Percentiles rank a stretch among this genome's conserved stretches.
These are phyloP conservation scores for Plenodomus lindquistii DNA, from an alignment of 2,329 filamentous ascomycete species.

Conservation along the genomic window DNA sequence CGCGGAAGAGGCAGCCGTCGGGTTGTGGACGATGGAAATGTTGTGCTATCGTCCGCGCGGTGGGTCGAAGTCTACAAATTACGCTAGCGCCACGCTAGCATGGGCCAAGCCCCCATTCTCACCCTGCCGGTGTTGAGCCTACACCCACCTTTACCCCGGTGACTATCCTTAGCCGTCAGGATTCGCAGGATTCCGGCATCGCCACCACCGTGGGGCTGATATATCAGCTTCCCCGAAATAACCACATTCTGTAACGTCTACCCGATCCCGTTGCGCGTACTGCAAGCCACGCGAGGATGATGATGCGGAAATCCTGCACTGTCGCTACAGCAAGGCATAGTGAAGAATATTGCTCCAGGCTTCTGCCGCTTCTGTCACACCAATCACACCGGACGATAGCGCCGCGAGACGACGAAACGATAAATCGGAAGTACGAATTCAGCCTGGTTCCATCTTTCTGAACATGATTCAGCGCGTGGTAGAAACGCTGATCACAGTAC, in stretches of 20 bases:
- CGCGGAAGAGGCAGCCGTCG: slow-evolving; percentile 9
- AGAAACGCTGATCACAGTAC: slow-evolving; percentile 1
- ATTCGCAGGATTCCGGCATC: too few species aligned
- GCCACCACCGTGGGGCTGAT: not conserved
- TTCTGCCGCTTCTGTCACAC: slow-evolving; percentile 8
- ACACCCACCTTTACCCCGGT: slow-evolving; percentile 6
- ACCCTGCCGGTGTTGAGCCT: slow-evolving; percentile 8
- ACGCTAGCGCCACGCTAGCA: slow-evolving; percentile 8
- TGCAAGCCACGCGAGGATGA: not conserved
- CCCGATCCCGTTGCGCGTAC: not conserved
- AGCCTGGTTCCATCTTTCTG: not conserved
- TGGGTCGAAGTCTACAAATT: slow-evolving; percentile 3
- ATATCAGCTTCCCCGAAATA: slow-evolving; percentile 6
- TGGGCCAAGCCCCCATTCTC: not conserved
- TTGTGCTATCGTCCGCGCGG: not conserved
- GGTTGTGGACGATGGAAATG: not conserved
- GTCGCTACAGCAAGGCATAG: slow-evolving; percentile 2
- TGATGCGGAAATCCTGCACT: not conserved
- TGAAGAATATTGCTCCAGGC: slow-evolving; percentile 2
- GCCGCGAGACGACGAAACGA: not conserved
- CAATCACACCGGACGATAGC: slow-evolving; percentile 3
- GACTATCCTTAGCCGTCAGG: slow-evolving; percentile 1
- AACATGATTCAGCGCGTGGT: not conserved
- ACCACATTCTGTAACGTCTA: slow-evolving; percentile 1
- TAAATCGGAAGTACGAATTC: not conserved